Evolutionary conservation across 2,329 filamentous ascomycete genomes (phyloP).

Genomic region (Ophiostoma quercus): DNA sequence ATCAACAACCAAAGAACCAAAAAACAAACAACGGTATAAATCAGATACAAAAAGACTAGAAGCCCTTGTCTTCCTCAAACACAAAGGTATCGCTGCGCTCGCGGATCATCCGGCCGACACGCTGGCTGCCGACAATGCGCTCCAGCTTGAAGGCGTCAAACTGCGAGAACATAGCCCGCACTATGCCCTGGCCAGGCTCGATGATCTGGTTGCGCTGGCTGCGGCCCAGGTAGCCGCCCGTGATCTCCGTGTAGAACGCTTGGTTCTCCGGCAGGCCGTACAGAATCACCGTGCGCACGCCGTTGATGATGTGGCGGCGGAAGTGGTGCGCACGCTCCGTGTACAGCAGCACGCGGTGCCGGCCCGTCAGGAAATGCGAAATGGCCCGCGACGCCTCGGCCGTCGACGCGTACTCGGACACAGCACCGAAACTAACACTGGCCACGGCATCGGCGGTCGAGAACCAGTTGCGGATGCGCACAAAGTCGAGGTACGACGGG

Average conservation of each 20-base stretch:
- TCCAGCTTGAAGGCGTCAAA: conserved; percentile 89
- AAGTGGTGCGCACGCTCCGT: conserved; percentile 97
- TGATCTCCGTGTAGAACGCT: conserved; percentile 70
- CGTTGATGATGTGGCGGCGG: conserved; percentile 74
- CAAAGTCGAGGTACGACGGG: conserved; percentile 90
- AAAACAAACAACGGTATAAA: background rate
- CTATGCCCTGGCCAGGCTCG: conserved; percentile 54
- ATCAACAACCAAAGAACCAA: background rate
- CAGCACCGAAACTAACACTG: conserved; percentile 64
- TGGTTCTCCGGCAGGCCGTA: conserved; percentile 84
- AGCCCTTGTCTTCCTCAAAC: conserved; percentile 59
- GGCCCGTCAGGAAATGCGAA: conserved; percentile 78
- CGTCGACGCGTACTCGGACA: conserved; percentile 81
- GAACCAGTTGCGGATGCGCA: conserved; percentile 88
- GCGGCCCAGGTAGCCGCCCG: conserved; percentile 59
- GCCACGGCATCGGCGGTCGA: conserved; percentile 59
- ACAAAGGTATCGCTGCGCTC: conserved; percentile 90
- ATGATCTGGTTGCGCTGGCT: conserved; percentile 53
- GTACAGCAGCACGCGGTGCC: conserved; percentile 80
- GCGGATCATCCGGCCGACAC: conserved; percentile 76
- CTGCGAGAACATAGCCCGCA: conserved; percentile 69
- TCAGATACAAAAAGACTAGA: background rate
- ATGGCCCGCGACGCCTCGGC: conserved; percentile 76
- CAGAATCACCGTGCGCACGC: conserved; percentile 78
- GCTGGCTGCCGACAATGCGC: conserved; percentile 74